phyloP scores from a whole-genome alignment of 257 asterid genomes.

The Forsythia suspensa region DNA sequence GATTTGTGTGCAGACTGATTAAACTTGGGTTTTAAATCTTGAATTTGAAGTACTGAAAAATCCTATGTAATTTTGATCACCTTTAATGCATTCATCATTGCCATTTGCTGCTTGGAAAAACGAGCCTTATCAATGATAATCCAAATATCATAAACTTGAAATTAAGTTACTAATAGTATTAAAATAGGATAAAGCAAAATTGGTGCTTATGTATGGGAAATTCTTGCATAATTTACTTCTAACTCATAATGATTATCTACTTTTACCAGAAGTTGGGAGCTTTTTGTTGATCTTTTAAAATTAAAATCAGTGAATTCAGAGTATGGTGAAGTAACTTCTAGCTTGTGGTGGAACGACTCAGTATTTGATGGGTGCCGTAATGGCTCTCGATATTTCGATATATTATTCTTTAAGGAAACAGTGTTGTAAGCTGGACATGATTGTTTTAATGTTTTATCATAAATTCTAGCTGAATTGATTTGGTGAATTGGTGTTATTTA shows the following conservation, averaged over 20 bases:
- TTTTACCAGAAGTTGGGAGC: not conserved
- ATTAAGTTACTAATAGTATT: not conserved
- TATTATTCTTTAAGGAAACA: no score
- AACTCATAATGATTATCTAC: not conserved
- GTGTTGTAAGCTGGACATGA: not conserved
- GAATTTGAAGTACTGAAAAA: slow-evolving; percentile 28
- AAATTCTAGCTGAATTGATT: not conserved
- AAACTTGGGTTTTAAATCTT: slow-evolving; percentile 18
- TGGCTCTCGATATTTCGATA: not conserved
- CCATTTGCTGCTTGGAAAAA: not conserved
- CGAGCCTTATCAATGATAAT: not conserved
- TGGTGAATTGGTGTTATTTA: no score
- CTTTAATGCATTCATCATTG: slow-evolving; percentile 27
- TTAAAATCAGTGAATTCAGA: no score
- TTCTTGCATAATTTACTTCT: not conserved
- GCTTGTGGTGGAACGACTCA: not conserved
- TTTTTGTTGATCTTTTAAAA: not conserved
- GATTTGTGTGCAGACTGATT: slow-evolving; percentile 9
- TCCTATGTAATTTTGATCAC: not conserved
- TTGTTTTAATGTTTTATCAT: not conserved
- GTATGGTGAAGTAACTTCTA: not conserved
- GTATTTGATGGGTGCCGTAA: not conserved
- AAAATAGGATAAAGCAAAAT: not conserved
- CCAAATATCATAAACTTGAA: no score
- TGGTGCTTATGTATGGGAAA: not conserved